Base-by-base conservation (phyloP, 352 stramenopile genomes). In the Phytophthora meadii region DNA sequence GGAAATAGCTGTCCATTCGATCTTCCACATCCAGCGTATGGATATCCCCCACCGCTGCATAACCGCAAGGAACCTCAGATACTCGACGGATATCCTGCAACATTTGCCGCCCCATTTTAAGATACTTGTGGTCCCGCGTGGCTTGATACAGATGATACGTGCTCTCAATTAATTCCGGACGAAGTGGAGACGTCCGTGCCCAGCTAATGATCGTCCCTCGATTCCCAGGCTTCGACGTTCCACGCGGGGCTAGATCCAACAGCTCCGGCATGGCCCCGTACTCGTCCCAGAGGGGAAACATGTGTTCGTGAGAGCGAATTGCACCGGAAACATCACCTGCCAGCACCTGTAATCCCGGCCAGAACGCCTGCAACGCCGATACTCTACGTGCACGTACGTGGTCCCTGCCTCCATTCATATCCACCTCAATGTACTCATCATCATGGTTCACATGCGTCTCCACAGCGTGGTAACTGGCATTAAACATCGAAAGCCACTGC, bases 1-100 rank as follows among this genome's bases (percentile, higher is more conserved):
- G 79, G 65, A 99, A 99, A 60, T 98, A 99, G 54, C 92, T 99
- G 62, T 98, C 96, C 98, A 99, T 99, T 65, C 97, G 93, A 62
- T 99, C 92, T 28, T 98, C 82, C 8, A 99, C 85, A 2, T 86
- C 73, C 5, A 95, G 76, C 17, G 88, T 96, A 52, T 95, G 77
- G 65, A 98, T 95, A 62, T 98, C 80, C 17, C 87, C 88, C n/a
- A 96, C 79, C 1, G 90, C 92, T 17, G 94, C 94, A 77, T 97
- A 99, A 1, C 97, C 97, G 61, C 97, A 99, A 7, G 81, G 72
- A 15, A 97, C 92, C 40, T 78, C 72, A 1, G 88, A 96, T 41
- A 94, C 74, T n/a, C 87, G 76, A 62, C 98, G 80, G 24, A 98
- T 91, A 61, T 94, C 76, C 46, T 95, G 69, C 5, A 98, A 70